Conservation (phyloP, 768 basidiomycete species). For the Suillus spraguei region DNA sequence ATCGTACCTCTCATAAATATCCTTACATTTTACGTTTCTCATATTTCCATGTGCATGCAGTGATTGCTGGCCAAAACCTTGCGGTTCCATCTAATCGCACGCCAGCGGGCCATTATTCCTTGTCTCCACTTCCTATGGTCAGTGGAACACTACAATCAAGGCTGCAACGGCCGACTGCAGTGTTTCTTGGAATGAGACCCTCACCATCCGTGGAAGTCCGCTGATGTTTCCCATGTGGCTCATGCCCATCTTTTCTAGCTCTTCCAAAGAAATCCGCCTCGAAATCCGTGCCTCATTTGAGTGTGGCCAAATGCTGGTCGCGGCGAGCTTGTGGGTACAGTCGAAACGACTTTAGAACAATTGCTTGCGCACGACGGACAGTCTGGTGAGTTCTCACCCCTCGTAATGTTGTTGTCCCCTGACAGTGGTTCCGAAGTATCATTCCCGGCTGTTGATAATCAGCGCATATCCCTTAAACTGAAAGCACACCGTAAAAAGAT, state of each 20-base stretch:
- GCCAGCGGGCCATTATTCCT: not conserved
- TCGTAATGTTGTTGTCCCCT: not conserved
- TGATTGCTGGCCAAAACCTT: not conserved
- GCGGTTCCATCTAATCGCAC: not conserved
- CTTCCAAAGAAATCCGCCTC: not conserved
- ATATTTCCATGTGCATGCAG: not conserved
- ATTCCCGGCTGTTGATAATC: not conserved
- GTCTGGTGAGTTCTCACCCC: not conserved
- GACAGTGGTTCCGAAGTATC: not conserved
- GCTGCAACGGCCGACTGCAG: not conserved
- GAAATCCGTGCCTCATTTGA: slow-evolving; percentile 1
- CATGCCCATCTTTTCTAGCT: not conserved
- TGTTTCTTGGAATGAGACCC: not conserved
- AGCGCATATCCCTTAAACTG: not conserved
- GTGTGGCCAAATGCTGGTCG: not conserved
- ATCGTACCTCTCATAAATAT: not conserved
- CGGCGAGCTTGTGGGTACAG: not conserved
- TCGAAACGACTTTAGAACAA: not conserved
- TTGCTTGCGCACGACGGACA: not conserved
- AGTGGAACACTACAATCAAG: not conserved
- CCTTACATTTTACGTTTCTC: not conserved
- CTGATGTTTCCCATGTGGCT: not conserved
- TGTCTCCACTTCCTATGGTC: not conserved
- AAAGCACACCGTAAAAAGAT: not conserved
- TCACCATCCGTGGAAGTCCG: not conserved